phyloP scores from a whole-genome alignment of 805 yeast genomes.

The Komagataella pseudopastoris region DNA sequence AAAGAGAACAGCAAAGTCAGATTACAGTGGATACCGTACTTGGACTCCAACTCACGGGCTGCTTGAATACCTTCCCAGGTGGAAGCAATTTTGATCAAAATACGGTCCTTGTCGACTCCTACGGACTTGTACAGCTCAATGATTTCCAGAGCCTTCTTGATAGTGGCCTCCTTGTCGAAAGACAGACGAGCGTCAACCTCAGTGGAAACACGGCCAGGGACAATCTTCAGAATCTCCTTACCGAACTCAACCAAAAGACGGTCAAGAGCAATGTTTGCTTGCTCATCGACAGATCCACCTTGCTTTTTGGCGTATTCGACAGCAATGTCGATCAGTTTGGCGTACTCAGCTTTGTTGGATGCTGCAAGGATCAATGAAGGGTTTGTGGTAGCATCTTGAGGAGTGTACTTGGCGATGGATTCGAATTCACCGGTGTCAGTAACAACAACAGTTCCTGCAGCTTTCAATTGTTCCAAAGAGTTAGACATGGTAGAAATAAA shows the following conservation, averaged over 20 bases:
- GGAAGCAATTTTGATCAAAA: constrained; percentile 92
- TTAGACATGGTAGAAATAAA: constrained; percentile 17
- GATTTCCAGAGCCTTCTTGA: constrained; percentile 86
- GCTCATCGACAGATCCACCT: constrained; percentile 44
- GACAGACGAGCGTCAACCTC: constrained; percentile 99
- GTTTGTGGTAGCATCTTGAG: constrained; percentile 99
- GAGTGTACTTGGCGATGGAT: constrained; percentile 93
- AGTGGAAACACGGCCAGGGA: constrained; percentile 98
- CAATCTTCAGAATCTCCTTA: constrained; percentile 79
- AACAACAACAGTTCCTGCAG: constrained; percentile 91
- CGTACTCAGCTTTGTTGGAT: constrained; percentile 78
- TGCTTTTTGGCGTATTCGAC: constrained; percentile 69
- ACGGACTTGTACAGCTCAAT: constrained; percentile 73
- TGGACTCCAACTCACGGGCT: constrained; percentile 84
- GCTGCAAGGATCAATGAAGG: constrained; percentile 97
- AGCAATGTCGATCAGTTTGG: constrained; percentile 82
- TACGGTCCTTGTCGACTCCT: constrained; percentile 82
- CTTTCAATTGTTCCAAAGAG: constrained; percentile 87
- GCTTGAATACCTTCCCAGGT: constrained; percentile 99
- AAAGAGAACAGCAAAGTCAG: constrained; percentile 90
- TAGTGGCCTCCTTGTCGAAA: constrained; percentile 87
- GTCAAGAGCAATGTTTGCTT: constrained; percentile 79
- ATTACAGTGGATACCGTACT: constrained; percentile 88
- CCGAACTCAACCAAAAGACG: constrained; percentile 93
- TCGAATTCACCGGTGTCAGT: constrained; percentile 99